Conservation (phyloP, 75 land plant species). For the Pseudotsuga menziesii region DNA sequence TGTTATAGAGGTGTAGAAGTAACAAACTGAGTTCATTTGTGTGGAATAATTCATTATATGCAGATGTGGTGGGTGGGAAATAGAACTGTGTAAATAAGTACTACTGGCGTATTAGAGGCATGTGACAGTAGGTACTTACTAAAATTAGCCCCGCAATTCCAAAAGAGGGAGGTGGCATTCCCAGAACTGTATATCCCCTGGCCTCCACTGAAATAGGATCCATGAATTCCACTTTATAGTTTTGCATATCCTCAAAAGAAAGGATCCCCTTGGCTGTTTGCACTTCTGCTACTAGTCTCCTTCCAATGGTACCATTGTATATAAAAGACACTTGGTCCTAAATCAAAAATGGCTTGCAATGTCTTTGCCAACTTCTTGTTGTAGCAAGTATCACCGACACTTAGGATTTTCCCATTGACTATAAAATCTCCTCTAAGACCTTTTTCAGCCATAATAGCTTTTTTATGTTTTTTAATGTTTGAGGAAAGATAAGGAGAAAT, state of each 20-base stretch:
- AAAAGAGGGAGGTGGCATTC: conserved; percentile 96
- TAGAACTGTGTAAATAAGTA: background rate
- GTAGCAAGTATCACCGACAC: too few species aligned
- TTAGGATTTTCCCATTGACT: conserved; percentile 55
- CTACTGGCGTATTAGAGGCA: background rate
- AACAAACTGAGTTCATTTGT: too few species aligned
- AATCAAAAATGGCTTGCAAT: conserved; percentile 48
- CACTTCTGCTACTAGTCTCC: too few species aligned
- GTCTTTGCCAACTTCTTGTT: too few species aligned
- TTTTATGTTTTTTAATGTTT: conserved; percentile 4
- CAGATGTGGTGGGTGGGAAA: background rate
- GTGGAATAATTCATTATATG: too few species aligned
- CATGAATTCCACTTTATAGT: too few species aligned
- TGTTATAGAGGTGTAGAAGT: too few species aligned
- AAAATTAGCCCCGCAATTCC: conserved; percentile 68
- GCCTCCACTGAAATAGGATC: too few species aligned
- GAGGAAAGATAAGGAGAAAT: conserved; percentile 53
- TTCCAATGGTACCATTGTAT: too few species aligned
- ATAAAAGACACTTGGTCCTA: conserved; percentile 77
- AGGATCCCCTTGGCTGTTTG: conserved; percentile 71
- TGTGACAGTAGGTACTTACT: conserved; percentile 24
- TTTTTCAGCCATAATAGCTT: too few species aligned
- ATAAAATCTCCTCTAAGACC: conserved; percentile 50
- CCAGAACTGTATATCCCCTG: too few species aligned
- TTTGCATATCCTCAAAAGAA: too few species aligned